These are phyloP conservation scores for Sclerotiophoma versabilis DNA, from an alignment of 2,329 filamentous ascomycete species.

Conservation along the genomic window DNA sequence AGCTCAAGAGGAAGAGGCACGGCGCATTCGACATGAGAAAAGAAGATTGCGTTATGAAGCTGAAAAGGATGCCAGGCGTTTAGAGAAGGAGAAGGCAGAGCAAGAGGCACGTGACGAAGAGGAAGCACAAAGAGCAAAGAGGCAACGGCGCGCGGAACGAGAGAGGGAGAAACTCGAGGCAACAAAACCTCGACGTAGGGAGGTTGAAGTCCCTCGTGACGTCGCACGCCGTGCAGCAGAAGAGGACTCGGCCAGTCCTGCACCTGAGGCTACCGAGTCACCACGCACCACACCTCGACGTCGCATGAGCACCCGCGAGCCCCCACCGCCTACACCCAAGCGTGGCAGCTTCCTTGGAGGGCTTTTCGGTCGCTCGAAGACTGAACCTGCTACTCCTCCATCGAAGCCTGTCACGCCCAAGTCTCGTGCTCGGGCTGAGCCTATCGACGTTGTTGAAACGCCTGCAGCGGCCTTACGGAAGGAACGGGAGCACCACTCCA, in stretches of 20 bases:
- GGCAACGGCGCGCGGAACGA: conserved; percentile 36
- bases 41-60: conserved; percentile 36
- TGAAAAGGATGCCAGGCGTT: conserved; percentile 18
- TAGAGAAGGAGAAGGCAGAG: conserved; percentile 11
- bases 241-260: conserved; percentile 28
- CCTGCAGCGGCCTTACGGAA: conserved; percentile 24
- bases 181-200: conserved; percentile 22
- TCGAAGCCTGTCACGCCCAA: conserved; percentile 35
- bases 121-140: conserved; percentile 33
- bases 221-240: conserved; percentile 39
- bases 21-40: conserved; percentile 37
- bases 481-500: conserved; percentile 34
- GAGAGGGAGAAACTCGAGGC: conserved; percentile 33
- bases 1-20: conserved; percentile 37
- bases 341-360: conserved; percentile 43
- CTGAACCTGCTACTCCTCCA: conserved; percentile 35
- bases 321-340: conserved; percentile 30
- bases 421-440: conserved; percentile 35
- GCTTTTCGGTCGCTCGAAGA: conserved; percentile 43
- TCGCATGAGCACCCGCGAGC: conserved; percentile 37
- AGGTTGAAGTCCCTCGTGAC: conserved; percentile 29
- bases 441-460: conserved; percentile 26
- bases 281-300: conserved; percentile 30
- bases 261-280: conserved; percentile 27
- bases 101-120: conserved; percentile 25